A percentile compares a stretch with the other conserved stretches of the same genome.
phyloP scores from a whole-genome alignment of 2,329 filamentous ascomycete genomes.

The Colletotrichum lindemuthianum region DNA sequence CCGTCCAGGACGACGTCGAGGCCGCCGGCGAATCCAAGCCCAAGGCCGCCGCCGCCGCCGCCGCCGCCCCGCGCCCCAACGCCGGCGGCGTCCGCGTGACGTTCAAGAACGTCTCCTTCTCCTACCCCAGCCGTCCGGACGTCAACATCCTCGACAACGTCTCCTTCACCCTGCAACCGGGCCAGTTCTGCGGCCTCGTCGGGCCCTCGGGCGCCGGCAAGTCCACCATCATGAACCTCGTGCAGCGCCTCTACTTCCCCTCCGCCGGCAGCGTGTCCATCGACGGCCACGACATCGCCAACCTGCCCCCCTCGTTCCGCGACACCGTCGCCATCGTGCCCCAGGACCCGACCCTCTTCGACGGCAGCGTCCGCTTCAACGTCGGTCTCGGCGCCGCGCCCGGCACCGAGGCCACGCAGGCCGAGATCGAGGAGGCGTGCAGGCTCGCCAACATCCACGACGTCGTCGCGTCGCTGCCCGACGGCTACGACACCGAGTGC shows the following conservation, averaged over 20 bases:
- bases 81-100: constrained; percentile 52
- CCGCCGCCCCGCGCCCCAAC: constrained; percentile 37
- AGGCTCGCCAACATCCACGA: constrained; percentile 77
- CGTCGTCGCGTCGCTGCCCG: constrained; percentile 68
- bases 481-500: constrained; percentile 73
- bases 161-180: constrained; percentile 48
- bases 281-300: constrained; percentile 58
- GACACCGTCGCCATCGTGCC: constrained; percentile 65
- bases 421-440: constrained; percentile 74
- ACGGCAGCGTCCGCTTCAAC: constrained; percentile 66
- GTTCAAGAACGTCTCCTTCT: constrained; percentile 66
- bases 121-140: constrained; percentile 69
- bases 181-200: constrained; percentile 54
- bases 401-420: constrained; percentile 62
- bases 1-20: constrained; percentile 59
- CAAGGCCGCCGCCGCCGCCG: constrained; percentile 28
- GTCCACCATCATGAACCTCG: constrained; percentile 56
- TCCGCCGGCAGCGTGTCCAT: constrained; percentile 60
- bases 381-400: constrained; percentile 65
- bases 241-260: constrained; percentile 65
- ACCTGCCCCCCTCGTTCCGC: constrained; percentile 51
- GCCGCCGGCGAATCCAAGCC: constrained; percentile 41
- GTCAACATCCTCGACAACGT: constrained; percentile 57
- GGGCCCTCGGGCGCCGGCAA: constrained; percentile 60
- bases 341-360: constrained; percentile 68